phyloP scores from a whole-genome alignment of 139 green algal genomes.

The Deuterostichococcus epilithicus region DNA sequence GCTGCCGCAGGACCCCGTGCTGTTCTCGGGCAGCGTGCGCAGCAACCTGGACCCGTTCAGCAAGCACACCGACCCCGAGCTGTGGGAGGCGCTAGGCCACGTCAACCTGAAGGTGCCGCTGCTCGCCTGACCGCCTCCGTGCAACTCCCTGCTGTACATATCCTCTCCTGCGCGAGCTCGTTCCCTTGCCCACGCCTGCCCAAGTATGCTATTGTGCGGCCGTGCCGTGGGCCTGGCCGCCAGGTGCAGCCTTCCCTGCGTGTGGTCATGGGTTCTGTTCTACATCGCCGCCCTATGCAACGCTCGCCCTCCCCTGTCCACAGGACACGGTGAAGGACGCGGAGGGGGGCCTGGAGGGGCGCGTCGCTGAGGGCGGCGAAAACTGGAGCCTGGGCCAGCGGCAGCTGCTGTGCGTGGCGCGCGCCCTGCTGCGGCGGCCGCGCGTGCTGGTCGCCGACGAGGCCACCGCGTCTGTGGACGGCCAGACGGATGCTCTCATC shows the following conservation, averaged over 20 bases:
- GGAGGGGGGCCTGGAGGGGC: slow-evolving; percentile 31
- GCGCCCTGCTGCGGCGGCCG: slow-evolving; percentile 21
- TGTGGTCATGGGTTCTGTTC: slow-evolving; percentile 77
- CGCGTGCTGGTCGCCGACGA: slow-evolving; percentile 90
- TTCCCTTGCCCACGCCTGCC: slow-evolving; percentile 4
- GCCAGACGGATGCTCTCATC: slow-evolving; percentile 74
- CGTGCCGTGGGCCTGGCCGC: slow-evolving; percentile 23
- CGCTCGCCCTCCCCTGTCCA: slow-evolving; percentile 76
- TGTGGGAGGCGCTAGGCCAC: slow-evolving; percentile 74
- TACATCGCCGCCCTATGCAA: slow-evolving; percentile 91
- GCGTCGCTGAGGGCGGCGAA: slow-evolving; percentile 72
- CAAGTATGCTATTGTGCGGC: neutral
- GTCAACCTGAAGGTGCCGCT: slow-evolving; percentile 58
- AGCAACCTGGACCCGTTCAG: slow-evolving; percentile 90
- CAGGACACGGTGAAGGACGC: slow-evolving; percentile 10
- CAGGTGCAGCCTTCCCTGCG: slow-evolving; percentile 60
- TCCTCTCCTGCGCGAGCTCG: neutral
- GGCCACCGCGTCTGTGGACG: slow-evolving; percentile 87
- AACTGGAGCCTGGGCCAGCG: slow-evolving; percentile 85
- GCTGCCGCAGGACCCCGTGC: slow-evolving; percentile 73
- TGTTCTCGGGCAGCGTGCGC: slow-evolving; percentile 86
- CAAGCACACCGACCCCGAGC: slow-evolving; percentile 55
- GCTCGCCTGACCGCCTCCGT: neutral
- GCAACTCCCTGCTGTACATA: neutral
- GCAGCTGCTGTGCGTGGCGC: slow-evolving; percentile 88